Evolutionary conservation across 306 rosid species (phyloP).

Genomic region (Delonix regia): DNA sequence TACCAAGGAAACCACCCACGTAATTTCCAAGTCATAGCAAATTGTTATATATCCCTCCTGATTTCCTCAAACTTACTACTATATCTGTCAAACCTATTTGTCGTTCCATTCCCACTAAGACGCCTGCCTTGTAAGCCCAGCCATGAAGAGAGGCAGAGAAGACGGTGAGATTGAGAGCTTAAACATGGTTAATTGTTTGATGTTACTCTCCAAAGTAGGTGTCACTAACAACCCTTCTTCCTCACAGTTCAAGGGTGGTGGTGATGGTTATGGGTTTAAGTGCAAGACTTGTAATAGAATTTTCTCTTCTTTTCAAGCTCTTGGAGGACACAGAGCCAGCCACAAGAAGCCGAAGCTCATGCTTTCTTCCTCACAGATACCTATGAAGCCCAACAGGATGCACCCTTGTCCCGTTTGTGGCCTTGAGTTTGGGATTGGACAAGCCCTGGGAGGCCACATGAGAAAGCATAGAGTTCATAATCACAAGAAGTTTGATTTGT

Average conservation of each 20-base stretch:
- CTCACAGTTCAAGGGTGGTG: not conserved
- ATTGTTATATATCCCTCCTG: not conserved
- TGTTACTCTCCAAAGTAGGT: conserved; percentile 53
- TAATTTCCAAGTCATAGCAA: not conserved
- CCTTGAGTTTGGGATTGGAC: conserved; percentile 68
- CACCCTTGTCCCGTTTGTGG: conserved; percentile 84
- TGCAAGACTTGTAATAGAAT: conserved; percentile 74
- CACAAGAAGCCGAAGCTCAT: conserved; percentile 67
- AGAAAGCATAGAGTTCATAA: conserved; percentile 62
- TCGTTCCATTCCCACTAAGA: not conserved
- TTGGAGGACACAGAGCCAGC: conserved; percentile 90
- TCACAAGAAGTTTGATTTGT: conserved; percentile 35
- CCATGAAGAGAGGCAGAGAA: conserved; percentile 65
- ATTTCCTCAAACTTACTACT: not conserved
- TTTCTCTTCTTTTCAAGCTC: conserved; percentile 79
- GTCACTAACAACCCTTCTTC: conserved; percentile 14
- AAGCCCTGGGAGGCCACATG: conserved; percentile 96
- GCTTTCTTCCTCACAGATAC: not conserved
- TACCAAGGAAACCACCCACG: not conserved
- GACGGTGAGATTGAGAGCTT: conserved; percentile 21
- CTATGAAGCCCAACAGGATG: conserved; percentile 51
- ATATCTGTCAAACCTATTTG: not conserved
- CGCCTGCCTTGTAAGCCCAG: not conserved
- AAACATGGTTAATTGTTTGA: conserved; percentile 51
- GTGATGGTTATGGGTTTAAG: conserved; percentile 46